Base-by-base conservation (phyloP, 2,329 filamentous ascomycete species). In the Aspergillus sp. region DNA sequence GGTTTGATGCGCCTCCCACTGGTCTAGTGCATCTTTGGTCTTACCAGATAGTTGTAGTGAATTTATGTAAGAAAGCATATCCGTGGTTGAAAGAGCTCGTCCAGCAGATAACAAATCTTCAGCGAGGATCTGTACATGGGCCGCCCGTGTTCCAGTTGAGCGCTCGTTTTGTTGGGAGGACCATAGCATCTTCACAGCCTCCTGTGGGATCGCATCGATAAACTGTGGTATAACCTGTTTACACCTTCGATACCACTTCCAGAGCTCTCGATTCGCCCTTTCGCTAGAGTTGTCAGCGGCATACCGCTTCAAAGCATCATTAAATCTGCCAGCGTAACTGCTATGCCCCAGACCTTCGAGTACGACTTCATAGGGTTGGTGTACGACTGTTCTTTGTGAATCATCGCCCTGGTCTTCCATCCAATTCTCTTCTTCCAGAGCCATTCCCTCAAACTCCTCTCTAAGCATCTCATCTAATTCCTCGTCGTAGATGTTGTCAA, bases 161-260 rank as follows among this genome's bases (percentile, higher is more conserved):
- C 74, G 69, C 42, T 83, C 78, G 18, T 62, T 59, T 7, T 65
- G 61, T 60, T 80, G 78, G 1, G 85, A 83, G 43, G 81, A 76
- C 89, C 89, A 93, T 8, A 93, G 71, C 2, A 85, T 69, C n/a
- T 83, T 74, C 84, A 89, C 89, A 4, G 84, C 80, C 15, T 82
- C 78, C 9, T 78, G 67, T 0, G 88, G 83, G n/a, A 92, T 80
- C 30, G 79, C 78, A 36, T 78, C 70, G 74, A 85, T 81, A 58
- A 78, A 78, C 1, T 67, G 71, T 2, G 76, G 69, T 30, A 83
- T 65, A 5, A 73, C 65, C 56, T 77, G 74, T 63, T 80, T 80
- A 66, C 79, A 82, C 30, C 80, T 70, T 32, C 77, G 70, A 66
- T 83, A 83, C 64, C 76, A 77, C 63, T 74, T 78, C 81, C 81